These are phyloP conservation scores for Inga leiocalycina DNA, from an alignment of 306 rosid genomes.

Conservation along the genomic window DNA sequence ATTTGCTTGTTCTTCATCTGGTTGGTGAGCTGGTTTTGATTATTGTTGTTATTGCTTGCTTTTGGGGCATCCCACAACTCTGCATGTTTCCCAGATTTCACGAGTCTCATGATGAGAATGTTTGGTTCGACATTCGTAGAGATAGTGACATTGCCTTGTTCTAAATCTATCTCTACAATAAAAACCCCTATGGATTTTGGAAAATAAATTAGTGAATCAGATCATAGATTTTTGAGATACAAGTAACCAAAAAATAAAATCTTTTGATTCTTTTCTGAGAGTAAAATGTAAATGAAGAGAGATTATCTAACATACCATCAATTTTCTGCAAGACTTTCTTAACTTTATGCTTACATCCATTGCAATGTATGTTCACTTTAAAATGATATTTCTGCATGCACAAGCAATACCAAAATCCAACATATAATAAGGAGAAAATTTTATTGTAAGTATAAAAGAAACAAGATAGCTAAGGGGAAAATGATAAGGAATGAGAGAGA, in stretches of 20 bases:
- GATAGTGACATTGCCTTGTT: constrained; percentile 84
- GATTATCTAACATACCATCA: constrained; percentile 59
- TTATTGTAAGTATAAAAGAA: background rate
- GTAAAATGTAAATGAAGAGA: background rate
- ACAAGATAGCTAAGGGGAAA: background rate
- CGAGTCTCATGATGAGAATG: constrained; percentile 80
- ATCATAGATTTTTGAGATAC: background rate
- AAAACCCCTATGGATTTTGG: constrained; percentile 61
- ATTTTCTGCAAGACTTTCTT: constrained; percentile 93
- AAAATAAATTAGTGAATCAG: background rate
- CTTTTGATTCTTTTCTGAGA: background rate
- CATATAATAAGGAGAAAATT: constrained; percentile 34
- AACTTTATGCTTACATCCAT: constrained; percentile 91
- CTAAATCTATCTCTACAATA: constrained; percentile 80
- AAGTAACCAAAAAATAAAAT: background rate
- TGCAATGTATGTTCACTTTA: constrained; percentile 94
- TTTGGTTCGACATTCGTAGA: constrained; percentile 84
- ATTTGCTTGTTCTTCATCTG: constrained; percentile 74
- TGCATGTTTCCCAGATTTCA: constrained; percentile 93
- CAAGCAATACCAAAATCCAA: constrained; percentile 47
- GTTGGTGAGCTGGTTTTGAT: constrained; percentile 44
- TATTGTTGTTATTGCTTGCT: background rate
- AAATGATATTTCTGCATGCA: constrained; percentile 83
- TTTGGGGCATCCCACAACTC: constrained; percentile 75
- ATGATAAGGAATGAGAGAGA: background rate